Evolutionary conservation across 495 filamentous ascomycete species (phyloP).

Genomic region (Trichoderma orchidacearum): DNA sequence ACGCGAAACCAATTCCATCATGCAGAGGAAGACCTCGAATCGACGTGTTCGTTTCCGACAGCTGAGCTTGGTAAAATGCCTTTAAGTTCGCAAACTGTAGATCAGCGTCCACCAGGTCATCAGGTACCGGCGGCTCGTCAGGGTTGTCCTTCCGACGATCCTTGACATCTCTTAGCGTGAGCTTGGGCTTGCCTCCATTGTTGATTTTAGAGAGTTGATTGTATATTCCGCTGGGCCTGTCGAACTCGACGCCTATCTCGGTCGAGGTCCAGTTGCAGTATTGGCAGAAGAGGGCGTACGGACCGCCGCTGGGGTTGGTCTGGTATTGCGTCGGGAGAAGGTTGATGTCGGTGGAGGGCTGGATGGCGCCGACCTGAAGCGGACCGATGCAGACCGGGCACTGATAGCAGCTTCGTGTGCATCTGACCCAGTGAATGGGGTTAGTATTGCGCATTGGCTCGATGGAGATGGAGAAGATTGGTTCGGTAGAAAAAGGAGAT

Average conservation of each 20-base stretch:
- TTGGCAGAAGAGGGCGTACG: slow-evolving; percentile 69
- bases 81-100: slow-evolving; percentile 46
- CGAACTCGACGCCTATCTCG: slow-evolving; percentile 82
- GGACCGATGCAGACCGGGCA: slow-evolving; percentile 83
- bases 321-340: slow-evolving; percentile 23
- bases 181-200: slow-evolving; percentile 31
- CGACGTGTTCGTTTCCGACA: slow-evolving; percentile 37
- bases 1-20: slow-evolving; percentile 50
- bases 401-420: slow-evolving; percentile 86
- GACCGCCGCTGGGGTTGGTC: slow-evolving; percentile 27
- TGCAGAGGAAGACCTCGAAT: slow-evolving; percentile 37
- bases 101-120: slow-evolving; percentile 22
- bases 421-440: slow-evolving; percentile 36
- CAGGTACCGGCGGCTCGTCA: not conserved
- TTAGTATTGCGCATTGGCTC: too few species aligned
- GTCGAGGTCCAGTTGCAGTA: slow-evolving; percentile 87
- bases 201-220: slow-evolving; percentile 54
- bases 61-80: slow-evolving; percentile 58
- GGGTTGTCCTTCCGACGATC: slow-evolving; percentile 27
- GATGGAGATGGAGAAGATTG: not conserved
- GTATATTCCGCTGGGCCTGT: slow-evolving; percentile 73
- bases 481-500: not conserved
- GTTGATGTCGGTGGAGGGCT: slow-evolving; percentile 31
- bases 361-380: slow-evolving; percentile 55
- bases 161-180: slow-evolving; percentile 26